Base-by-base conservation (phyloP, 768 basidiomycete species). In the Russula emetica region DNA sequence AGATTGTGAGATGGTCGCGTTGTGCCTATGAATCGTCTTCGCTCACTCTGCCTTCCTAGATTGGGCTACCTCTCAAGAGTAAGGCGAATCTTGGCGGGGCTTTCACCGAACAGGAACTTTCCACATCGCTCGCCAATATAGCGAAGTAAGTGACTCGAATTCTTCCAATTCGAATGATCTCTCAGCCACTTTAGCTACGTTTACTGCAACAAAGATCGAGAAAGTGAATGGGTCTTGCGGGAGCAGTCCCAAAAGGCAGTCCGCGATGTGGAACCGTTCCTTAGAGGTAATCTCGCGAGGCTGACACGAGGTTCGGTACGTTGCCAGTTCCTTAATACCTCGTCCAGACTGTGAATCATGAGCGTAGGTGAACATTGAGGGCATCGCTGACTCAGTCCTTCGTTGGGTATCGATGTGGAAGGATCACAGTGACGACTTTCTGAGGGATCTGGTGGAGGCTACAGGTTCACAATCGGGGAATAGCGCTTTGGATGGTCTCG, bases 1-100 rank as follows among this genome's bases (percentile, higher is more conserved):
- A 82, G 58, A 74, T 88, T 62, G 88, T 88, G 64, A 67, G 85
- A 45, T 45, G 2, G 5, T 45, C 26, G 22, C 20, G 32, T 34
- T 24, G 3, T 53, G 10, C 20, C 5, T 16, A 18, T 6, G 26
- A 44, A 26, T 34, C 2, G 18, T 11, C 5, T 22, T 3, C 16
- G 18, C 30, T 55, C 42, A 60, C 42, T 6, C 26, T 36, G 7
- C 22, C 40, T n/a, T 18, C 26, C 13, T 36, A 69, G 68, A 26
- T 67, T n/a, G 68, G 68, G 13, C 34, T 69, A 9, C 59, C 66
- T 26, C 42, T 69, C 28, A 69, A 69, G 57, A 36, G 18, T 9
- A 32, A 22, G 16, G 6, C n/a, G 14, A 69, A 69, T 16, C 47
- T 36, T 42, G 42, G 13, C 2, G 66, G 62, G 26, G n/a, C 28